Conservation (phyloP, 2,329 filamentous ascomycete genomes). For the Exophiala sideris region DNA sequence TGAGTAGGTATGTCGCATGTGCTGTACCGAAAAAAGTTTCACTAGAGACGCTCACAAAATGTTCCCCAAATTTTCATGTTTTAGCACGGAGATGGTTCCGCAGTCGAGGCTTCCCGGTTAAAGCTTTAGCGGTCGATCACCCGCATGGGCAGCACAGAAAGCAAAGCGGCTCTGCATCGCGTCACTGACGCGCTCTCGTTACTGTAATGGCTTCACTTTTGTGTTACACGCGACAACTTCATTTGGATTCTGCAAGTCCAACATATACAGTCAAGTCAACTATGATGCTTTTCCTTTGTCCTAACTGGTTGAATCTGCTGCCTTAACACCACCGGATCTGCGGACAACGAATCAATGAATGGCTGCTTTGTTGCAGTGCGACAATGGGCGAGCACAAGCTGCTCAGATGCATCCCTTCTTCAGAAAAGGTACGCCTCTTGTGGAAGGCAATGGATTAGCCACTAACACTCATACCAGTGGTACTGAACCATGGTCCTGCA, state of each 20-base stretch:
- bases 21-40: background rate
- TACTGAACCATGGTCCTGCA: background rate
- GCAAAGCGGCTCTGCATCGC: background rate
- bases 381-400: slow-evolving; percentile 5
- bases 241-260: background rate
- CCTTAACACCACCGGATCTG: background rate
- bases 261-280: background rate
- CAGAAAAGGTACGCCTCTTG: slow-evolving; percentile 32
- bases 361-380: slow-evolving; percentile 18
- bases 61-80: slow-evolving; percentile 4
- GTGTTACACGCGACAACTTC: background rate
- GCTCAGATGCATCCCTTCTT: slow-evolving; percentile 26
- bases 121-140: slow-evolving; percentile 20
- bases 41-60: background rate
- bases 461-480: background rate
- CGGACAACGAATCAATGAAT: slow-evolving; percentile 9
- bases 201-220: background rate
- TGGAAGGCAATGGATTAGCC: background rate
- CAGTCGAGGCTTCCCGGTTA: slow-evolving; percentile 1
- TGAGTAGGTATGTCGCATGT: background rate
- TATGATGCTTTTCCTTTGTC: background rate
- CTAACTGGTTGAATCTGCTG: background rate
- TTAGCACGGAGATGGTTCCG: background rate
- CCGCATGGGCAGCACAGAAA: slow-evolving; percentile 1
- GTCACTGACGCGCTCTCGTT: slow-evolving; percentile 1